A percentile compares a stretch with the other conserved stretches of the same genome.
These are phyloP conservation scores for Sanghuangporus baumii DNA, from an alignment of 1,284 basidiomycete species.

Conservation along the genomic window DNA sequence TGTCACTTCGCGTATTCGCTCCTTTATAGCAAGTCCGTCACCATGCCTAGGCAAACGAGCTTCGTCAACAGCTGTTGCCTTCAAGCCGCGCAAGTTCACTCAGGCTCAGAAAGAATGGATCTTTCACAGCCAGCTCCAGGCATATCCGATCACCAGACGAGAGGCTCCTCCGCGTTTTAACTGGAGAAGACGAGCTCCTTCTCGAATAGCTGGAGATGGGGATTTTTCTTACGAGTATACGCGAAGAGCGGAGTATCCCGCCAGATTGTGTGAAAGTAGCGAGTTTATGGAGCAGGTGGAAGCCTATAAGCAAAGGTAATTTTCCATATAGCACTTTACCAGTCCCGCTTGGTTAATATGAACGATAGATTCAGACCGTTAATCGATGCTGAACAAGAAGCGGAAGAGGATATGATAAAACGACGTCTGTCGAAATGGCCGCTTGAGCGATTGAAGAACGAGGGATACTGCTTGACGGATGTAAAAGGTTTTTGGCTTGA, in stretches of 20 bases:
- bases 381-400: slow-evolving; percentile 56
- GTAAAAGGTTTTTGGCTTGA: slow-evolving; percentile 62
- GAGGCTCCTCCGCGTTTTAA: slow-evolving; percentile 9
- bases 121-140: background rate
- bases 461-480: slow-evolving; percentile 66
- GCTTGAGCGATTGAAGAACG: slow-evolving; percentile 47
- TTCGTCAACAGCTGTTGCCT: background rate
- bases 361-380: slow-evolving; percentile 55
- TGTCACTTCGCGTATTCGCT: background rate
- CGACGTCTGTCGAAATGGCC: slow-evolving; percentile 65
- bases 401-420: slow-evolving; percentile 51
- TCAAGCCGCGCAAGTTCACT: background rate
- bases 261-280: background rate
- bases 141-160: background rate
- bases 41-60: background rate
- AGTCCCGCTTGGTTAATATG: background rate
- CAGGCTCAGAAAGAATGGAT: slow-evolving; percentile 14
- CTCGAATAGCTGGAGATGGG: background rate
- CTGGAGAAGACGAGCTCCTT: slow-evolving; percentile 10
- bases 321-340: background rate
- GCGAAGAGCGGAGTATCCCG: background rate
- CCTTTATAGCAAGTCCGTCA: slow-evolving; percentile 3
- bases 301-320: slow-evolving; percentile 33
- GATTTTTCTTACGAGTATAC: background rate
- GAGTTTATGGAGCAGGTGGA: background rate